Base-by-base conservation (phyloP, 2,329 filamentous ascomycete genomes). In the Aspergillus tamarii region DNA sequence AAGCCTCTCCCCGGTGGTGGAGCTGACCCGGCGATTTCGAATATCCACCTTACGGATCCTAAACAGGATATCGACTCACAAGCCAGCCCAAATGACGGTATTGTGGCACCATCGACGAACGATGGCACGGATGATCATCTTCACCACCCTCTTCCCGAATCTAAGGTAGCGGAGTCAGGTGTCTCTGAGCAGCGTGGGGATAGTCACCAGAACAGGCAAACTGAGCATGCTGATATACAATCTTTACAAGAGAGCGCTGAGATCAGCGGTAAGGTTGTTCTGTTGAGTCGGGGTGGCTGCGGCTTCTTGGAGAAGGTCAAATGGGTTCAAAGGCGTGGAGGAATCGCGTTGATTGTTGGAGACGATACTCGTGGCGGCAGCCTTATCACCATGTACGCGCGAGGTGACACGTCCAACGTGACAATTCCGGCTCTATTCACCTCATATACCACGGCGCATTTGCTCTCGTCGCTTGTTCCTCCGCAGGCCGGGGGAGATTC, bases 351-450 rank as follows among this genome's bases (percentile, higher is more conserved):
- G 64, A 96, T 99, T 68, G 94, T 99, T 3, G 95, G 95, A 30
- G 95, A 99, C 77, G 91, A 97, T 76, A 90, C 92, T 63, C 91
- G 92, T 65, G 94, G 94, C 52, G 94, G 93, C 4, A 91, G 91
- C 41, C 82, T 99, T 65, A 92, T 98, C 57, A 95, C 96, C 71
- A 99, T 99, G 95, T 98, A 97, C 77, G 95, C 95, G n/a, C 89
- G 92, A 72, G 95, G 94, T 43, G 94, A 98, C 74, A 97, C 94
- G 4, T 96, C 94, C 39, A 97, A 97, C 73, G 87, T 98, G 68
- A 93, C 93, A 0, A 97, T 99, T 60, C 94, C 95, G 1, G 92
- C 95, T 0, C 85, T 98, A 11, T 99, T 99, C 78, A 98, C 95
- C 0, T 96, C 94, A 0, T 89, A 95, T 70, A 98, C 93, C 0